Percentiles rank a stretch among this genome's conserved stretches.
Conservation (phyloP, 257 asterid genomes). For the Euphrasia confusa region DNA sequence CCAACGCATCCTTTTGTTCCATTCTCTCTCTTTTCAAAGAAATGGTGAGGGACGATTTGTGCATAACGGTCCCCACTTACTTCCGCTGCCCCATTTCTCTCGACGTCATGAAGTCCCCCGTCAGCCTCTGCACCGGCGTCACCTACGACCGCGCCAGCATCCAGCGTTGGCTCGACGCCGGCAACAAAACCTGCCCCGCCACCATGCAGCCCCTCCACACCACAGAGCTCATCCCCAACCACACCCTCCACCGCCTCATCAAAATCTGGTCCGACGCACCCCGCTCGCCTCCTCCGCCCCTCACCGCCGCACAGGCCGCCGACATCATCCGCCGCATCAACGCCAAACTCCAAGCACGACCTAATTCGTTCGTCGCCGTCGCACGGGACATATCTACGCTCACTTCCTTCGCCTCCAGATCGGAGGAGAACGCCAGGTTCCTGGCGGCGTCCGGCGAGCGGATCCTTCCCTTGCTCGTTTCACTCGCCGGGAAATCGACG, state of each 20-base stretch:
- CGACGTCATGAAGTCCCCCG: conserved; percentile 82
- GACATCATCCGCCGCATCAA: conserved; percentile 41
- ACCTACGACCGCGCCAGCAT: conserved; percentile 78
- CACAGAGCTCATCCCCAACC: conserved; percentile 67
- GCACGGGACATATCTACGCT: conserved; percentile 28
- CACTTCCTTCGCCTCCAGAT: conserved; percentile 36
- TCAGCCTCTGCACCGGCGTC: conserved; percentile 80
- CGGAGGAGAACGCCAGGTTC: conserved; percentile 34
- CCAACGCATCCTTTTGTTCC: conserved; percentile 20
- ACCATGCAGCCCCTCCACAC: conserved; percentile 71
- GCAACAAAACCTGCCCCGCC: conserved; percentile 90
- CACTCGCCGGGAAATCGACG: conserved; percentile 10
- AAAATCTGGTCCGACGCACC: conserved; percentile 55
- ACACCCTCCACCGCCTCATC: conserved; percentile 71
- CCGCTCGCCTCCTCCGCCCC: conserved; percentile 18
- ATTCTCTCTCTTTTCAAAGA: background rate
- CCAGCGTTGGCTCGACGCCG: conserved; percentile 82
- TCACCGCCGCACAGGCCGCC: conserved; percentile 31
- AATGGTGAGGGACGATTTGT: conserved; percentile 57
- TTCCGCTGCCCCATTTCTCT: conserved; percentile 83
- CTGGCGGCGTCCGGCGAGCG: conserved; percentile 26
- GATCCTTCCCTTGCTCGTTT: conserved; percentile 29
- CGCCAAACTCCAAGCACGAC: conserved; percentile 18
- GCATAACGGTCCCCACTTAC: conserved; percentile 47
- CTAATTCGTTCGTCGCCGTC: background rate